Conservation (phyloP, 2,329 filamentous ascomycete species). For the Beauveria bassiana region DNA sequence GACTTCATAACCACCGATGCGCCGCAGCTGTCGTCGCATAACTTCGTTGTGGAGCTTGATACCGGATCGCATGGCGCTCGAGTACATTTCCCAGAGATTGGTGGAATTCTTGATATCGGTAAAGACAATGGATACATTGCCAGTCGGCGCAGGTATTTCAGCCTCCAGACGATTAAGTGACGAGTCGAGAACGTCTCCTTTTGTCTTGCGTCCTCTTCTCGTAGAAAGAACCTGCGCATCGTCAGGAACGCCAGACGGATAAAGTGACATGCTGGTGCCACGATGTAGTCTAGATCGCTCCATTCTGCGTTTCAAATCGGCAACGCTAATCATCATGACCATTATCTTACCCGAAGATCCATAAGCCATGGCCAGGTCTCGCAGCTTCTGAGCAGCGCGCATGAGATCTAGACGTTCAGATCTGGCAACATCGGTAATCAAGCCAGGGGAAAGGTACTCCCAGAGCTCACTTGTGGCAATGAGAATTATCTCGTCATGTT, state of each 20-base stretch:
- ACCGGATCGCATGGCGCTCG: conserved; percentile 88
- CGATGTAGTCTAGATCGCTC: conserved; percentile 67
- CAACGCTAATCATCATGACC: conserved; percentile 96
- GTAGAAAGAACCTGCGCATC: conserved; percentile 57
- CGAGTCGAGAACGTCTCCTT: conserved; percentile 68
- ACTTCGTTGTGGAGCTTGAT: conserved; percentile 98
- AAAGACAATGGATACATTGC: conserved; percentile 89
- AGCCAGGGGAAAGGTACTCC: conserved; percentile 85
- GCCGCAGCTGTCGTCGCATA: conserved; percentile 85
- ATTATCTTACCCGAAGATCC: conserved; percentile 92
- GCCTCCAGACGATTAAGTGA: conserved; percentile 78
- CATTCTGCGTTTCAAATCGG: conserved; percentile 75
- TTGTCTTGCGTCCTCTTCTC: conserved; percentile 57
- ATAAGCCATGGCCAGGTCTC: conserved; percentile 92
- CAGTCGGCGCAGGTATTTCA: conserved; percentile 84
- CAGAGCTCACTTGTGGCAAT: conserved; percentile 89
- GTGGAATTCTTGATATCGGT: conserved; percentile 99
- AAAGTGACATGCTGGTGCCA: conserved; percentile 79
- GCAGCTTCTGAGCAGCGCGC: conserved; percentile 87
- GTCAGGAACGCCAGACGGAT: conserved; percentile 65
- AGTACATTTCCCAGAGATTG: conserved; percentile 89
- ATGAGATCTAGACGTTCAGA: conserved; percentile 85
- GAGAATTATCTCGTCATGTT: conserved; percentile 89
- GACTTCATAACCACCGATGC: conserved; percentile 95
- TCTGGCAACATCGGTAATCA: conserved; percentile 85